Evolutionary conservation across 257 asterid species (phyloP).

Genomic region (Scutellaria minor): DNA sequence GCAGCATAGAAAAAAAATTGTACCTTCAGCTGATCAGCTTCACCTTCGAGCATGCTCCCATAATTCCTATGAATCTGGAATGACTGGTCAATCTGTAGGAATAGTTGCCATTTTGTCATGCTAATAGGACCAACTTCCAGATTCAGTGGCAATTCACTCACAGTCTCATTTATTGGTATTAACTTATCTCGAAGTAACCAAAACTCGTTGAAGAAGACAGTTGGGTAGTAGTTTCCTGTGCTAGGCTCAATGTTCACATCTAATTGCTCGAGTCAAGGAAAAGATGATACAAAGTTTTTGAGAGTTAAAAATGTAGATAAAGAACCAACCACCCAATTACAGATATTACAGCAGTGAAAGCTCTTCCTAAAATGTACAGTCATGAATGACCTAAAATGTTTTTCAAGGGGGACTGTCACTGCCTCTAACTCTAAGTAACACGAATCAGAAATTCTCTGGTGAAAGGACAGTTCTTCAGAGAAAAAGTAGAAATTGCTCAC

Average conservation of each 20-base stretch:
- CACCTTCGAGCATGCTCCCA: constrained; percentile 99
- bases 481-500: background rate
- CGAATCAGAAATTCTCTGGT: background rate
- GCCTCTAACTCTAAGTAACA: background rate
- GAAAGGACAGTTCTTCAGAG: constrained; percentile 8
- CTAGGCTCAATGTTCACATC: constrained; percentile 73
- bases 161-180: constrained; percentile 75
- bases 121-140: constrained; percentile 93
- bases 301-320: constrained; percentile 12
- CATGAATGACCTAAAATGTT: constrained; percentile 2
- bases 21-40: constrained; percentile 99
- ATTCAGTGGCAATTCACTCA: constrained; percentile 78
- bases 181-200: constrained; percentile 94
- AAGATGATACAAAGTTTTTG: constrained; percentile 5
- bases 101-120: constrained; percentile 98
- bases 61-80: constrained; percentile 91
- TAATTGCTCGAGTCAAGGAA: constrained; percentile 64
- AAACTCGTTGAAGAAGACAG: constrained; percentile 88
- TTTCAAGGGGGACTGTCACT: constrained; percentile 8
- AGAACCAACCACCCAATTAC: constrained; percentile 21
- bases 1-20: constrained; percentile 17
- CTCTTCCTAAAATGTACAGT: constrained; percentile 18
- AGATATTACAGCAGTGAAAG: constrained; percentile 8
- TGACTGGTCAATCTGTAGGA: constrained; percentile 94
- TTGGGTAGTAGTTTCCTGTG: constrained; percentile 89